phyloP scores from a whole-genome alignment of 116 monocot species.

The Dioscorea cayenensis region DNA sequence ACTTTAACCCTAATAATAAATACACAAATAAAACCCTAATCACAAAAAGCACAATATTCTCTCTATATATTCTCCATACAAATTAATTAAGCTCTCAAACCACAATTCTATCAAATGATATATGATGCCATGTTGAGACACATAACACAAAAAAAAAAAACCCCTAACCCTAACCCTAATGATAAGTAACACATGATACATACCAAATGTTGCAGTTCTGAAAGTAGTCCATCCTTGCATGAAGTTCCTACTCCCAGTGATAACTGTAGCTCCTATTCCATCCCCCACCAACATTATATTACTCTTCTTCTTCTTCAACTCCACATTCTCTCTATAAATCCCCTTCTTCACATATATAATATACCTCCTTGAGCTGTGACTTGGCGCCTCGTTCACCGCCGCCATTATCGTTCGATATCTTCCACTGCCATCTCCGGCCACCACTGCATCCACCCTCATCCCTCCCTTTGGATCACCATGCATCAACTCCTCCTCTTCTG shows the following conservation, averaged over 20 bases:
- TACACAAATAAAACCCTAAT: too few species aligned
- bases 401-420: slow-evolving; percentile 52
- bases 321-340: slow-evolving; percentile 80
- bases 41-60: too few species aligned
- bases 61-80: too few species aligned
- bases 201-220: slow-evolving; percentile 64
- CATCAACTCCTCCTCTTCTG: slow-evolving; percentile 23
- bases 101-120: too few species aligned
- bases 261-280: slow-evolving; percentile 56
- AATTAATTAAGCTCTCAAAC: too few species aligned
- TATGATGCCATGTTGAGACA: too few species aligned
- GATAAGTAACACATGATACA: background rate
- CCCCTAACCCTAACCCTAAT: too few species aligned
- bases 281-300: slow-evolving; percentile 83
- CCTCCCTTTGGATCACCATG: slow-evolving; percentile 3
- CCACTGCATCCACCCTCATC: slow-evolving; percentile 51
- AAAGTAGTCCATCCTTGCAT: slow-evolving; percentile 66
- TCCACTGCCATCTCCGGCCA: slow-evolving; percentile 72
- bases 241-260: slow-evolving; percentile 53
- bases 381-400: slow-evolving; percentile 58
- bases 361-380: slow-evolving; percentile 49
- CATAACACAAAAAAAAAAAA: too few species aligned
- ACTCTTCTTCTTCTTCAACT: slow-evolving; percentile 79
- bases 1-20: too few species aligned
- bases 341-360: slow-evolving; percentile 87